Percentiles rank a stretch among this genome's conserved stretches.
Evolutionary conservation across 228 moss, liverwort and hornwort species (phyloP).

Genomic region (Sphagnum magellanicum): DNA sequence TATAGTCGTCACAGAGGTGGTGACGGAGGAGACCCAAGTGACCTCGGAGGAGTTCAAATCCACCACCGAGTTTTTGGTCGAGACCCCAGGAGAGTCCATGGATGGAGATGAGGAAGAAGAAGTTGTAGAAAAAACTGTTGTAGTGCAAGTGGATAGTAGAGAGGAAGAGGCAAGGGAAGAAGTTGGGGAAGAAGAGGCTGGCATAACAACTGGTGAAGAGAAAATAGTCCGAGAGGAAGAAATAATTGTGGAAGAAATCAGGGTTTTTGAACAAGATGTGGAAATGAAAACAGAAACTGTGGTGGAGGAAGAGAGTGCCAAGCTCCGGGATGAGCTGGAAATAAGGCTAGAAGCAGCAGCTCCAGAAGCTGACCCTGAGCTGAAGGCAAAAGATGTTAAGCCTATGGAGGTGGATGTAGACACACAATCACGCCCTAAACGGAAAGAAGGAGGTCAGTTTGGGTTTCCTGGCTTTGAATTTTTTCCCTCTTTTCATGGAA

Average conservation of each 20-base stretch:
- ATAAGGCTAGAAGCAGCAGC: conserved; percentile 5
- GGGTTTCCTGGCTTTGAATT: background rate
- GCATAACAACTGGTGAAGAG: conserved; percentile 29
- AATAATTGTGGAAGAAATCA: background rate
- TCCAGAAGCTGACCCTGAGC: conserved; percentile 24
- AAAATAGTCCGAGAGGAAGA: conserved; percentile 5
- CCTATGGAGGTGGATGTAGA: conserved; percentile 83
- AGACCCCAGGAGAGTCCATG: background rate
- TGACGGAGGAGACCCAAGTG: too few species aligned
- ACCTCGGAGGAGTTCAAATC: too few species aligned
- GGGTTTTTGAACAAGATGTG: conserved; percentile 4
- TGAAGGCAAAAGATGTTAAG: conserved; percentile 42
- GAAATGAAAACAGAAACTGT: conserved; percentile 11
- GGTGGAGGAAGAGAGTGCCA: conserved; percentile 3
- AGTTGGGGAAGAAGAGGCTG: conserved; percentile 15
- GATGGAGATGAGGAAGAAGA: background rate
- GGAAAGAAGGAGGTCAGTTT: conserved; percentile 77
- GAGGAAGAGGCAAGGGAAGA: background rate
- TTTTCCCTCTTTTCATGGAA: background rate
- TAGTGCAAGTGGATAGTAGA: too few species aligned
- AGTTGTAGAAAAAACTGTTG: background rate
- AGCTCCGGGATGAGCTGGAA: conserved; percentile 5
- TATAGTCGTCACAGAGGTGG: too few species aligned
- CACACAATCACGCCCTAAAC: conserved; percentile 58
- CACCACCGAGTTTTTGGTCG: background rate